These are phyloP conservation scores for Vaccinium myrtillus DNA, from an alignment of 148 eudicot species.

Conservation along the genomic window DNA sequence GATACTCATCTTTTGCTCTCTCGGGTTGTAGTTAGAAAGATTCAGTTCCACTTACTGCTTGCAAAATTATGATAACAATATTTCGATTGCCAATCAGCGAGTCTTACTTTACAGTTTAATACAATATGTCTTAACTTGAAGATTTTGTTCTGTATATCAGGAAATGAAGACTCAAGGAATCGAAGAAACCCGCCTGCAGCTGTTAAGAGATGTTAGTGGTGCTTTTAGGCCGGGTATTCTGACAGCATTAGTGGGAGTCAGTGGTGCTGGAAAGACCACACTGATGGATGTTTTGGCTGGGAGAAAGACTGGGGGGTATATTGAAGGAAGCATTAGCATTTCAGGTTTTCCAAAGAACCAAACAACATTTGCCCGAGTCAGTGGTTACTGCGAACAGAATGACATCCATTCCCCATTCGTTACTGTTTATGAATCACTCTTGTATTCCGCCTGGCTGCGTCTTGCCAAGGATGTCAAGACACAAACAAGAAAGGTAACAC, in stretches of 20 bases:
- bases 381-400: constrained; percentile 19
- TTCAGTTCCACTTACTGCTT: not conserved
- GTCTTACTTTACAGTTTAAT: not conserved
- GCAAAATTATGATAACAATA: not conserved
- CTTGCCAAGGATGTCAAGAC: constrained; percentile 31
- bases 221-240: constrained; percentile 34
- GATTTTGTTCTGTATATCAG: constrained; percentile 11
- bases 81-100: not conserved
- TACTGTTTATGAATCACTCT: constrained; percentile 39
- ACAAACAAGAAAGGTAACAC: constrained; percentile 35
- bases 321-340: constrained; percentile 4
- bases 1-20: not conserved
- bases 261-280: constrained; percentile 9
- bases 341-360: constrained; percentile 6
- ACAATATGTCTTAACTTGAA: not conserved
- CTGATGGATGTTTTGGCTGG: constrained; percentile 2
- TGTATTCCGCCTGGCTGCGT: constrained; percentile 44
- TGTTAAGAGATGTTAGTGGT: constrained; percentile 23
- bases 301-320: constrained; percentile 6
- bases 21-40: not conserved
- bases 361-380: constrained; percentile 9
- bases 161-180: constrained; percentile 41
- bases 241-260: constrained; percentile 27
- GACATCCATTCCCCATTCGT: constrained; percentile 41
- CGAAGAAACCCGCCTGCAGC: constrained; percentile 28